A percentile compares a stretch with the other conserved stretches of the same genome.
These are phyloP conservation scores for Phyllosticta citriasiana DNA, from an alignment of 2,329 filamentous ascomycete genomes.

Conservation along the genomic window DNA sequence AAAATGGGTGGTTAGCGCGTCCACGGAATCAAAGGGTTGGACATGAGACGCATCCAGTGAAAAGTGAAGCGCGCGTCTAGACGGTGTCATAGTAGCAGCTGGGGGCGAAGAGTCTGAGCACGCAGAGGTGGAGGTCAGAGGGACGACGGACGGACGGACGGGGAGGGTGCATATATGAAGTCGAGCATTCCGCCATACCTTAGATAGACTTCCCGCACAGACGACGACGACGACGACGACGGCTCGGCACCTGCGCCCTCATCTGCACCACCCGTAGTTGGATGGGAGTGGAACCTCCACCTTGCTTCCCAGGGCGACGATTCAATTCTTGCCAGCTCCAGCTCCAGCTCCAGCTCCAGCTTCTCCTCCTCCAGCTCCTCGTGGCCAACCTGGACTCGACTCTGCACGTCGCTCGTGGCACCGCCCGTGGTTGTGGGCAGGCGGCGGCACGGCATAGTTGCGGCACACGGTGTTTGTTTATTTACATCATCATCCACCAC, in stretches of 20 bases:
- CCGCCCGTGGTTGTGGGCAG: neutral
- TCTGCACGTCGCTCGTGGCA: neutral
- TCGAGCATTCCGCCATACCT: neutral
- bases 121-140: neutral
- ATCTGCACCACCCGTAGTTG: neutral
- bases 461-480: conserved; percentile 5
- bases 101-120: neutral
- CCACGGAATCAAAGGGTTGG: neutral
- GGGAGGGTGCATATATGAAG: neutral
- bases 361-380: neutral
- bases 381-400: neutral
- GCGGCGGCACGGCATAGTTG: neutral
- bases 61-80: neutral
- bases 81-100: neutral
- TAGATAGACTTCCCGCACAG: neutral
- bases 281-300: neutral
- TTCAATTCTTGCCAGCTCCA: neutral
- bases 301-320: neutral
- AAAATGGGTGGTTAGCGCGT: neutral
- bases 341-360: neutral
- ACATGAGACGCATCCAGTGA: neutral
- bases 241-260: neutral
- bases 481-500: conserved; percentile 4
- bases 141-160: neutral
- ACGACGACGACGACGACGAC: neutral